These are phyloP conservation scores for Ceratocystiopsis brevicomis DNA, from an alignment of 2,329 filamentous ascomycete species.

Conservation along the genomic window DNA sequence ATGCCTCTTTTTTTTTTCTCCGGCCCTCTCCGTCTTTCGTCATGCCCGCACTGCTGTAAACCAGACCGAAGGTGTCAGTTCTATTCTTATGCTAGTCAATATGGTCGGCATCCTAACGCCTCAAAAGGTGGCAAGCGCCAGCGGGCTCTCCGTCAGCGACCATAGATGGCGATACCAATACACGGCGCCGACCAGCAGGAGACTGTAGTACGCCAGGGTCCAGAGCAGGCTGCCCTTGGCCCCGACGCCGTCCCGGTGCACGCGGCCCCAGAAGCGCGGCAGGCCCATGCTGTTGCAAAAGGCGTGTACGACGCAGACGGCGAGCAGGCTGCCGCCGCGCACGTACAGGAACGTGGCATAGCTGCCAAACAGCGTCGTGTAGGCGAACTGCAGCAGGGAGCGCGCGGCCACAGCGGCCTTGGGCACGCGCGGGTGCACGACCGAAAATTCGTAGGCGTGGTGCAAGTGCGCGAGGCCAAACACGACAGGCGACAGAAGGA, in stretches of 20 bases:
- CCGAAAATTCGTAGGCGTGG: conserved; percentile 85
- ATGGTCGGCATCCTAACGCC: not conserved
- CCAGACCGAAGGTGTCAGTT: not conserved
- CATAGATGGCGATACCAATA: conserved; percentile 56
- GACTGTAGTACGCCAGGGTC: conserved; percentile 61
- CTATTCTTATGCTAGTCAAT: not conserved
- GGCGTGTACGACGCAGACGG: conserved; percentile 57
- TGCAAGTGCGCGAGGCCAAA: conserved; percentile 90
- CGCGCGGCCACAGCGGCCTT: conserved; percentile 44
- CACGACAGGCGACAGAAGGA: conserved; percentile 70
- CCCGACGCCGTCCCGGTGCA: conserved; percentile 26
- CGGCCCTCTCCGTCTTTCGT: no score
- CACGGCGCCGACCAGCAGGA: conserved; percentile 53
- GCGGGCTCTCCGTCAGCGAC: conserved; percentile 45
- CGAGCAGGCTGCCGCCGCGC: conserved; percentile 62
- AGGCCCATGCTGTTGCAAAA: conserved; percentile 91
- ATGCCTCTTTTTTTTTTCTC: no score
- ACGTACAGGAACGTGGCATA: conserved; percentile 82
- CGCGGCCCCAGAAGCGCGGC: conserved; percentile 65
- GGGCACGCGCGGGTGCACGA: conserved; percentile 57
- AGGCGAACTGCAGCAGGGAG: conserved; percentile 67
- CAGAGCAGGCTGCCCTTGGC: conserved; percentile 27
- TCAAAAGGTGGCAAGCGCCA: conserved; percentile 23
- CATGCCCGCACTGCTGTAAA: no score
- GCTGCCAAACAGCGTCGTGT: conserved; percentile 84